Base-by-base conservation (phyloP, 2,329 filamentous ascomycete genomes). In the Calonectria hongkongensis region DNA sequence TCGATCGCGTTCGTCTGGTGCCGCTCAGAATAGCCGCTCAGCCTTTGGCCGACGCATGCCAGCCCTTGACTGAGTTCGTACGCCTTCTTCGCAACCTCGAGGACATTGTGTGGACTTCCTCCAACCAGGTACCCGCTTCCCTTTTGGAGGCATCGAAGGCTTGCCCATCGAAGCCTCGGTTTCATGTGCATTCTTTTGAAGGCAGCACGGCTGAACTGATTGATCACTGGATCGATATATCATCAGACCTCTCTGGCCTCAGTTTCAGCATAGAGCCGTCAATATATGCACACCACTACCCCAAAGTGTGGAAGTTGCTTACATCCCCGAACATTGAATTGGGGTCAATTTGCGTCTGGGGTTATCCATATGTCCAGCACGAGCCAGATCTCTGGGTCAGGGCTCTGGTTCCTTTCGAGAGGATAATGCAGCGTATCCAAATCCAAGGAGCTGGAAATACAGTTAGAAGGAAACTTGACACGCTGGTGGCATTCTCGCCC, bases 121-220 rank as follows among this genome's bases (percentile, higher is more conserved):
- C 3, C 54, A 41, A 27, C 6, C n/a, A 25, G 12, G 6, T 58
- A 2, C 54, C 54, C 16, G 3, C 4, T 15, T 25, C 33, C 1
- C 5, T 58, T 25, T 25, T 58, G 54, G n/a, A 27, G 2, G 33
- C 33, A 39, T 41, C 41, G 54, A n/a, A 41, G 1, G 13, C 16
- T n/a, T 2, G 15, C 16, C 39, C 33, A 5, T 33, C 33, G 10
- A 13, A 13, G 5, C 7, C 54, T 27, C 54, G 13, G 15, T 28
- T 58, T 27, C 54, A 58, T 41, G n/a, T 58, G n/a, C n/a, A 56
- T 25, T 21, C 18, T 10, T 58, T 58, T 12, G 21, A 58, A 12
- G 10, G 7, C 10, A 21, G n/a, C 3, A 2, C 2, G n/a, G n/a
- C 33, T 12, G 33, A 36, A 12, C 7, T 36, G 7, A 13, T 36